phyloP scores from a whole-genome alignment of 1,284 basidiomycete genomes.

The Trichosporon ovoides region DNA sequence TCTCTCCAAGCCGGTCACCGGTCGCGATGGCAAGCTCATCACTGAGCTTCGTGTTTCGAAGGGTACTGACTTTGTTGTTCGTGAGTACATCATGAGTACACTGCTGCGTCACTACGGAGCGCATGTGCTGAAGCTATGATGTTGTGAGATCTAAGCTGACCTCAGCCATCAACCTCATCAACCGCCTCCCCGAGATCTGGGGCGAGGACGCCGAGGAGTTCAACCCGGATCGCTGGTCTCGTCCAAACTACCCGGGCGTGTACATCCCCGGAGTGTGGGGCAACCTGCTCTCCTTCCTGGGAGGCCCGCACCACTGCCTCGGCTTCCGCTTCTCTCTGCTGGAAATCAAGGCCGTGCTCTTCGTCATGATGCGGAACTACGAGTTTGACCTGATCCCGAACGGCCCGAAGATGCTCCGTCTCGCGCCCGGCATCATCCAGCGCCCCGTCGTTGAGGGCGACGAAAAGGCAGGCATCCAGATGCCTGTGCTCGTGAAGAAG shows the following conservation, averaged over 20 bases:
- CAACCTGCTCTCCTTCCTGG: slow-evolving; percentile 62
- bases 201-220: slow-evolving; percentile 65
- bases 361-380: slow-evolving; percentile 43
- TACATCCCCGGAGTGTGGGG: slow-evolving; percentile 60
- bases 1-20: slow-evolving; percentile 49
- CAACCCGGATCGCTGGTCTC: slow-evolving; percentile 43
- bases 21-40: slow-evolving; percentile 46
- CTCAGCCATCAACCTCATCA: slow-evolving; percentile 48
- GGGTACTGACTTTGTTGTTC: slow-evolving; percentile 42
- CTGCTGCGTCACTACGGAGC: too few relatives aligned
- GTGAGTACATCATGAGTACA: too few relatives aligned
- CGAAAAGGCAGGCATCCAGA: slow-evolving; percentile 16
- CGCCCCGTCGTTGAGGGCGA: slow-evolving; percentile 14
- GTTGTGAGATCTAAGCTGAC: slow-evolving; percentile 37
- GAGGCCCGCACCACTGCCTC: slow-evolving; percentile 63
- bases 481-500: slow-evolving; percentile 14
- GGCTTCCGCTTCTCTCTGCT: slow-evolving; percentile 65
- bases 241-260: slow-evolving; percentile 35
- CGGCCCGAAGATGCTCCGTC: slow-evolving; percentile 2
- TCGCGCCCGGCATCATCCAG: slow-evolving; percentile 9
- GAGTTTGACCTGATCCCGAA: slow-evolving; percentile 12
- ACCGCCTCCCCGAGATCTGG: slow-evolving; percentile 60
- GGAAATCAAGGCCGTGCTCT: slow-evolving; percentile 61
- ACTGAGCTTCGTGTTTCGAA: slow-evolving; percentile 34
- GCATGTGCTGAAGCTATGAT: too few relatives aligned